These are phyloP conservation scores for Psophocarpus tetragonolobus DNA, from an alignment of 306 rosid species.

Conservation along the genomic window DNA sequence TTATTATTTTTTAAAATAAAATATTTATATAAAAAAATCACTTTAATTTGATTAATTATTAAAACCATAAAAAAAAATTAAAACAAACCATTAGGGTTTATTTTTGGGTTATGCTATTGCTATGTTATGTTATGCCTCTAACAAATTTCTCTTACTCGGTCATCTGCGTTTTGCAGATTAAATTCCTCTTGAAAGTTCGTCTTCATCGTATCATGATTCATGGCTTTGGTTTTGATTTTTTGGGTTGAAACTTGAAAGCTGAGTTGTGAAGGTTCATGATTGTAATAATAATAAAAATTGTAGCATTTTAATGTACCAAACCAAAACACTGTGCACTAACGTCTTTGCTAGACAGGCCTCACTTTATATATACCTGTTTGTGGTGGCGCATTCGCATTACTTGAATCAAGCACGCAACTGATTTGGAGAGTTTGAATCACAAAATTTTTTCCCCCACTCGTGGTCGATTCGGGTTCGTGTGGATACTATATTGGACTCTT, in stretches of 20 bases:
- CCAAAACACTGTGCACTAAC: constrained; percentile 29
- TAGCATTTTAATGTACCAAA: background rate
- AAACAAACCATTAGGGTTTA: constrained; percentile 20
- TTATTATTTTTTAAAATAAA: background rate
- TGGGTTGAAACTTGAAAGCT: no score
- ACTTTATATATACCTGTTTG: background rate
- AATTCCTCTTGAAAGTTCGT: background rate
- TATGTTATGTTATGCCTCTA: no score
- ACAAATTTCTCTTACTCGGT: background rate
- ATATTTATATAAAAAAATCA: background rate
- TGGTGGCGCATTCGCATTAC: no score
- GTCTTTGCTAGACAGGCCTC: constrained; percentile 19
- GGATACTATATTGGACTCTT: constrained; percentile 4
- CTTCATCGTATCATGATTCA: background rate
- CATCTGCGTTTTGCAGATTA: background rate
- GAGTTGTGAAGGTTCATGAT: background rate
- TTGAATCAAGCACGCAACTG: constrained; percentile 13
- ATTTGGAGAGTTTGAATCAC: background rate
- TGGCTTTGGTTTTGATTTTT: background rate
- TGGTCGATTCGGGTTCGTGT: constrained; percentile 3
- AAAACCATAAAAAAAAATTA: background rate
- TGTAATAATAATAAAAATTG: no score
- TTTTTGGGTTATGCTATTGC: background rate
- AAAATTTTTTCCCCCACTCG: constrained; percentile 13
- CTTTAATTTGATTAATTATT: background rate